Evolutionary conservation across 768 basidiomycete species (phyloP), one percentile per base, ranked within the genome.

Genomic region (Xerocomellus dryophilus): DNA sequence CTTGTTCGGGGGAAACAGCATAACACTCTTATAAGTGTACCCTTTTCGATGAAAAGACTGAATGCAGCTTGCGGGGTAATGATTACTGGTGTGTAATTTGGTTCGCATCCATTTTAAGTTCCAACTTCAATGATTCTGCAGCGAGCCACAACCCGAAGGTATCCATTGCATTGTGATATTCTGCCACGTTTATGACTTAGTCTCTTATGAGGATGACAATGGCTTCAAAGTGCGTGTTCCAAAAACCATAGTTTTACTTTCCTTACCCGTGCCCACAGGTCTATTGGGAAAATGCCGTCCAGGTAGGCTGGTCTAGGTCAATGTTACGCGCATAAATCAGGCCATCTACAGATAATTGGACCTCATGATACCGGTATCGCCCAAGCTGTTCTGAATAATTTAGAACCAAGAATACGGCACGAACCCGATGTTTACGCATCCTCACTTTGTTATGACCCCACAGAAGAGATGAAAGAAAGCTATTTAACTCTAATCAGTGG

Each of bases 81-180:
- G 93, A 88, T 95, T 46, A 95, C 93, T 59, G 90, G 88, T 85
- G 44, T 39, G 73, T 62, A 17, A 35, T 35, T 34, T n/a, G 32
- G n/a, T 32, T 6, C 15, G 49, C 54, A 15, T 41, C 43, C 46
- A 41, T 46, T 17, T 17, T 31, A 17, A 47, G 47, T 7, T 35
- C 34, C 12, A 42, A 51, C 17, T 35, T 46, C 25, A 47, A 47
- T 56, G 5, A 52, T 47, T 41, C 36, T 57, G 1, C 53, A 86
- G 90, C 91, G 3, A 89, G 86, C 56, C 93, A 95, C 63, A 95
- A 95, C 65, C 93, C 92, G 0, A 93, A 91, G 81, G 88, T 85
- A 61, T 36, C 4, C n/a, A 25, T 43, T 29, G 18, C 46, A 17
- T 46, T 18, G 14, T 29, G 12, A 15, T 61, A 27, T 31, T 35